Base-by-base conservation (phyloP, 768 basidiomycete species). In the Rhizopogon roseolus region DNA sequence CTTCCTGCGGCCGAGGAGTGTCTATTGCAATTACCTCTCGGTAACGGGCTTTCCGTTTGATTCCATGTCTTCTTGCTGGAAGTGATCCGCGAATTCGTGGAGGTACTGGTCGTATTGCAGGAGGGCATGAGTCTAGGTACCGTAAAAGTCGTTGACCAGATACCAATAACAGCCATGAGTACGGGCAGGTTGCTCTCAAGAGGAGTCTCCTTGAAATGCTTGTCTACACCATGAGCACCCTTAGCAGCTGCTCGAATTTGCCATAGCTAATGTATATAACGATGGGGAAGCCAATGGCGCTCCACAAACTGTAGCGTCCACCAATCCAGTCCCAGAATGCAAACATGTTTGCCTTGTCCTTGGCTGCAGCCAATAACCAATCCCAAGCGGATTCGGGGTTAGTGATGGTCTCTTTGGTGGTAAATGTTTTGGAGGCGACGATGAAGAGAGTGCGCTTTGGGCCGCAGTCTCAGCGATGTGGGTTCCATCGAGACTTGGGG, bases 281-380 rank as follows among this genome's bases (percentile, higher is more conserved):
- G 71, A 99, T 98, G 41, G 91, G 90, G 54, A 98, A 79, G 55
- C 97, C 97, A 62, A 98, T 98, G 29, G 97, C 96, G 57, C 92
- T 94, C 96, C 59, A 99, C 78, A 84, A 99, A 98, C 95, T 93
- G 81, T 99, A 99, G 58, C 96, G 84, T 27, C 97, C 97, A 57
- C 97, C 97, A 58, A 99, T 96, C 97, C 97, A 99, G 73, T n/a
- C 97, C 96, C 96, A 99, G 84, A 99, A 67, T 88, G 85, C n/a
- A 84, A 99, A 99, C 95, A 99, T 99, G 76, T 98, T 98, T 61
- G 80, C 80, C 56, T 85, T 70, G 43, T 87, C 78, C n/a, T n/a
- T n/a, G n/a, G n/a, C n/a, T n/a, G n/a, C n/a, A n/a, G n/a, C n/a
- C n/a, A n/a, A n/a, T n/a, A n/a, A n/a, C n/a, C n/a, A n/a, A n/a